Conservation (phyloP, 345 rosid genomes). For the Iberis pinnata region DNA sequence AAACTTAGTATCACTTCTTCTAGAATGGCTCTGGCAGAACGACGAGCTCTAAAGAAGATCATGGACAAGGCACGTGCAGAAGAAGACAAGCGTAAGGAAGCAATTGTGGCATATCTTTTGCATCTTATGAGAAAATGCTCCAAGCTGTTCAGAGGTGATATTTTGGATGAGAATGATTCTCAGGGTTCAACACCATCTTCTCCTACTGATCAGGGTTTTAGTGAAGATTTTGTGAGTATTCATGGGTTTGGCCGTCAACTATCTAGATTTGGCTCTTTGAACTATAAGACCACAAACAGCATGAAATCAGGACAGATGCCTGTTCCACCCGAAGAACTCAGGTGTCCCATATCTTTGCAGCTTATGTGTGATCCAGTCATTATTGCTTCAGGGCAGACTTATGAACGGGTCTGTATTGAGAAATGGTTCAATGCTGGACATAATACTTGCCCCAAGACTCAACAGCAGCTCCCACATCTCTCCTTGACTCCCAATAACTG, state of each 20-base stretch:
- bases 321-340: conserved; percentile 86
- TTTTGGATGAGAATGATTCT: conserved; percentile 81
- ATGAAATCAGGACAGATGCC: conserved; percentile 66
- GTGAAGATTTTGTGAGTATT: conserved; percentile 46
- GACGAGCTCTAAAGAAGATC: conserved; percentile 90
- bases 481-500: conserved; percentile 94
- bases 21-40: conserved; percentile 80
- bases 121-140: conserved; percentile 94
- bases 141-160: conserved; percentile 76
- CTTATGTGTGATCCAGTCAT: conserved; percentile 97
- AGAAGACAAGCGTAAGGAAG: conserved; percentile 98
- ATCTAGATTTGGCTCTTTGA: conserved; percentile 70
- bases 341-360: conserved; percentile 94
- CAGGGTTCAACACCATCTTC: conserved; percentile 88
- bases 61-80: conserved; percentile 84
- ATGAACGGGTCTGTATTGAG: conserved; percentile 88
- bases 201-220: conserved; percentile 52
- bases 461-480: conserved; percentile 79
- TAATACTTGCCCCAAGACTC: conserved; percentile 86
- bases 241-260: conserved; percentile 72
- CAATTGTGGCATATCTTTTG: conserved; percentile 87
- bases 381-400: conserved; percentile 97
- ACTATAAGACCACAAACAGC: conserved; percentile 43
- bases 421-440: conserved; percentile 96
- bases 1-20: conserved; percentile 77